Evolutionary conservation across 2,329 filamentous ascomycete species (phyloP).

Genomic region (Fusarium marasasianum): DNA sequence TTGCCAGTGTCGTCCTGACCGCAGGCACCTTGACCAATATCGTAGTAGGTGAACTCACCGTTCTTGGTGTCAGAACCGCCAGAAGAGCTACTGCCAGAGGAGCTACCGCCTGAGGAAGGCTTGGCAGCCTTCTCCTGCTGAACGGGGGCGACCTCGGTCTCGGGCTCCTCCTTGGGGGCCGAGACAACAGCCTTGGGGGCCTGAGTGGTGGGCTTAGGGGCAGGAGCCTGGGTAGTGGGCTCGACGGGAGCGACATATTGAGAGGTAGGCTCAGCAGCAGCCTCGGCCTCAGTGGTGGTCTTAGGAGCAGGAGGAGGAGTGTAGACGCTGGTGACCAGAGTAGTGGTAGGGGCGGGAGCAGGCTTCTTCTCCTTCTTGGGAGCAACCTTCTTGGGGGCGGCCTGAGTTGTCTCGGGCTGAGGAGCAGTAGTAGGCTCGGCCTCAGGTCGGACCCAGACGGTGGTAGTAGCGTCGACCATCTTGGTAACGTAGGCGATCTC

Average conservation of each 20-base stretch:
- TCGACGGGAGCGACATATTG: conserved; percentile 29
- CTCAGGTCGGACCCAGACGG: conserved; percentile 54
- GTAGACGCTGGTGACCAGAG: conserved; percentile 32
- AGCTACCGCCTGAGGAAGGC: conserved; percentile 21
- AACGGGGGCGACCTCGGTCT: conserved; percentile 28
- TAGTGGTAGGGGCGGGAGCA: conserved; percentile 35
- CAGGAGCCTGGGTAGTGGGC: conserved; percentile 36
- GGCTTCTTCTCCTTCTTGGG: conserved; percentile 34
- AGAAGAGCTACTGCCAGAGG: background rate
- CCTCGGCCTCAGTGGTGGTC: conserved; percentile 19
- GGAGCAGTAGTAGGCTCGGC: conserved; percentile 39
- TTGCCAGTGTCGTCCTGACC: conserved; percentile 66
- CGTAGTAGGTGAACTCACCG: conserved; percentile 81
- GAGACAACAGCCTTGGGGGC: conserved; percentile 15
- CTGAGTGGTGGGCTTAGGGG: conserved; percentile 3
- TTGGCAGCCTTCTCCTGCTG: conserved; percentile 30
- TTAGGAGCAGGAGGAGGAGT: conserved; percentile 32
- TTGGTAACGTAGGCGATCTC: conserved; percentile 59
- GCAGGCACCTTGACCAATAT: conserved; percentile 74
- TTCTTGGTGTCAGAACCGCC: conserved; percentile 45
- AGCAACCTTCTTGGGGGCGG: conserved; percentile 13
- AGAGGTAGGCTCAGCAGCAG: conserved; percentile 19
- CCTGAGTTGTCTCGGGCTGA: conserved; percentile 22
- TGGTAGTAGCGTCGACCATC: conserved; percentile 59
- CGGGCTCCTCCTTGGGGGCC: conserved; percentile 18